These are phyloP conservation scores for Mytilinidion resinicola DNA, from an alignment of 495 filamentous ascomycete genomes.

Conservation along the genomic window DNA sequence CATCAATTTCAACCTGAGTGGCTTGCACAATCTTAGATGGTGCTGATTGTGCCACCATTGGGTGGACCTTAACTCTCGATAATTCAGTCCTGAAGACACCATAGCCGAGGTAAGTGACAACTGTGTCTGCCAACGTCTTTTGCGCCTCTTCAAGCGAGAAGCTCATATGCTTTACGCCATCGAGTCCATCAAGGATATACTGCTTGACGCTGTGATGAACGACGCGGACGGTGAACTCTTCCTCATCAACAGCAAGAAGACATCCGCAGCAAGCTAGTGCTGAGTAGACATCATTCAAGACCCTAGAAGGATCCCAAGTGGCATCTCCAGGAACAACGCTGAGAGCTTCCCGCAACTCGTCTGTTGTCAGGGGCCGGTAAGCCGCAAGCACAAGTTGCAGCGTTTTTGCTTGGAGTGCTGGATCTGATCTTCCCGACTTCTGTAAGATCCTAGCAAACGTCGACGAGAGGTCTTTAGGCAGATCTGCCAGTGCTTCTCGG, in stretches of 20 bases:
- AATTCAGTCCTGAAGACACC: conserved; percentile 37
- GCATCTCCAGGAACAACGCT: conserved; percentile 37
- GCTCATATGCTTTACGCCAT: conserved; percentile 9
- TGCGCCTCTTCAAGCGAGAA: conserved; percentile 28
- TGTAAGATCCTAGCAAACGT: conserved; percentile 40
- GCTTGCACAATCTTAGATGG: conserved; percentile 32
- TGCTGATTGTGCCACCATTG: conserved; percentile 22
- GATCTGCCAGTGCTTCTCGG: conserved; percentile 35
- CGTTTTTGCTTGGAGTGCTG: conserved; percentile 16
- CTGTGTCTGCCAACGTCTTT: conserved; percentile 32
- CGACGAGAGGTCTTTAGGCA: conserved; percentile 39
- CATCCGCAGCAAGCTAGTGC: conserved; percentile 39
- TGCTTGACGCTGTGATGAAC: conserved; percentile 43
- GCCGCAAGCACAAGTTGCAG: conserved; percentile 34
- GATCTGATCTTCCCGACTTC: conserved; percentile 22
- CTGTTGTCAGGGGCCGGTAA: conserved; percentile 35
- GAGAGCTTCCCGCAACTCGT: conserved; percentile 42
- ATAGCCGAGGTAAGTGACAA: conserved; percentile 42
- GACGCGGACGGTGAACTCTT: conserved; percentile 37
- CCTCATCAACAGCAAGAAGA: conserved; percentile 43
- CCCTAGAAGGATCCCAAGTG: conserved; percentile 32
- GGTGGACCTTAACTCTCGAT: conserved; percentile 25
- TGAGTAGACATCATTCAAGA: conserved; percentile 36
- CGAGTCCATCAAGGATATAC: conserved; percentile 31
- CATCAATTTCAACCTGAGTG: no score